phyloP scores from a whole-genome alignment of 805 yeast species.

The Nakazawaea wyomingensis region DNA sequence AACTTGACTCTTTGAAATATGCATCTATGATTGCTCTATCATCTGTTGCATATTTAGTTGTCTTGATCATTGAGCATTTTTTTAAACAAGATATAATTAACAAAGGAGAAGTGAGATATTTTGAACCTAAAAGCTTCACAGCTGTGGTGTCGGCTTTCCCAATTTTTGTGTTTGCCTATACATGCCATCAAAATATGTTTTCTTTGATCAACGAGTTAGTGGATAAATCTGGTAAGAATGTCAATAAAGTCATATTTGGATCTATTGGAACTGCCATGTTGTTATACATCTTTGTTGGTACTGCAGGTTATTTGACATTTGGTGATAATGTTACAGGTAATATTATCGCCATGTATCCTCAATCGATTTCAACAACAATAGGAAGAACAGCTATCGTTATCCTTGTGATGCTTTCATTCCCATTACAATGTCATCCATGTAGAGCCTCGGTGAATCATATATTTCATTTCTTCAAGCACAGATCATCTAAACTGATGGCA shows the following conservation, averaged over 20 bases:
- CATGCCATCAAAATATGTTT: conserved; percentile 95
- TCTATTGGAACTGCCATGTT: conserved; percentile 58
- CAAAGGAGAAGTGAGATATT: conserved; percentile 45
- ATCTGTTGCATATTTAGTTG: conserved; percentile 72
- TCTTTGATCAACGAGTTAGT: conserved; percentile 78
- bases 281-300: conserved; percentile 68
- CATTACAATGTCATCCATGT: conserved; percentile 88
- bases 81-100: conserved; percentile 49
- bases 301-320: conserved; percentile 80
- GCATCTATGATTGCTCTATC: conserved; percentile 79
- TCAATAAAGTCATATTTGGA: conserved; percentile 40
- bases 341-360: conserved; percentile 72
- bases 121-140: conserved; percentile 41
- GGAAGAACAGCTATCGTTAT: conserved; percentile 80
- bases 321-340: conserved; percentile 79
- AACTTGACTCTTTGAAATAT: conserved; percentile 76
- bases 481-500: conserved; percentile 14
- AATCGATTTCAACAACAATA: conserved; percentile 57
- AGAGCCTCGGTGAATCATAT: conserved; percentile 77
- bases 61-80: conserved; percentile 71
- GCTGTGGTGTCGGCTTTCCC: conserved; percentile 72
- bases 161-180: conserved; percentile 89
- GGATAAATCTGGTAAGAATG: conserved; percentile 43
- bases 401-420: conserved; percentile 78
- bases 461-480: conserved; percentile 39